Evolutionary conservation across 148 eudicot genomes (phyloP).

Genomic region (Mesembryanthemum crystallinum): DNA sequence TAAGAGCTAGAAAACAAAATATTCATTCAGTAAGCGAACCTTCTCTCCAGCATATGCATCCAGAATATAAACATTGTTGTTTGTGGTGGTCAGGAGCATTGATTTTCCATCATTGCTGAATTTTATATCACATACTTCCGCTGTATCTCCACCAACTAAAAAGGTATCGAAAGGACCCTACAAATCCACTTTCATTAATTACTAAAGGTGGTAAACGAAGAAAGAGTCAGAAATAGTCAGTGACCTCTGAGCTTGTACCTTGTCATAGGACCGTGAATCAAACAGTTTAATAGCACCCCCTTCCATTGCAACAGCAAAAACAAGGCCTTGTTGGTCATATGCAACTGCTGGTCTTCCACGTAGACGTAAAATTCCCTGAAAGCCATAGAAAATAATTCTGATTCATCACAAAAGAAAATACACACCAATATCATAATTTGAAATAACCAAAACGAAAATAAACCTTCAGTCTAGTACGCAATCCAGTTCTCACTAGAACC

Average conservation of each 20-base stretch:
- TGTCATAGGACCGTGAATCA: slow-evolving; percentile 93
- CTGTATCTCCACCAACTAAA: slow-evolving; percentile 95
- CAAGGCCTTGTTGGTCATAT: slow-evolving; percentile 99
- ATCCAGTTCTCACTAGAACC: background rate
- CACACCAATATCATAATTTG: too few relatives aligned
- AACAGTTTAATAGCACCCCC: slow-evolving; percentile 96
- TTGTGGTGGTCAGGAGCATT: slow-evolving; percentile 88
- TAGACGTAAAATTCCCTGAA: slow-evolving; percentile 80
- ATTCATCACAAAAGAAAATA: background rate
- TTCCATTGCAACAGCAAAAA: slow-evolving; percentile 99
- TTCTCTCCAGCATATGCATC: slow-evolving; percentile 97
- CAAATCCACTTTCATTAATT: slow-evolving; percentile 13
- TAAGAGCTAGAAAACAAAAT: background rate
- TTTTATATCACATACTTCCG: slow-evolving; percentile 96
- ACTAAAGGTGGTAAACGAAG: slow-evolving; percentile 9
- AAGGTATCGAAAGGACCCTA: slow-evolving; percentile 99
- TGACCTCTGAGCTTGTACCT: slow-evolving; percentile 38
- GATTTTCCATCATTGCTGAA: slow-evolving; percentile 99
- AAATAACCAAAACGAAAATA: background rate
- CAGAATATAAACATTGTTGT: slow-evolving; percentile 76
- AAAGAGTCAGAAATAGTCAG: background rate
- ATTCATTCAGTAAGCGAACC: slow-evolving; percentile 38
- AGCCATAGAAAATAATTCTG: slow-evolving; percentile 17
- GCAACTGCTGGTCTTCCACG: slow-evolving; percentile 98
- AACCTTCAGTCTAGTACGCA: background rate